phyloP scores from a whole-genome alignment of 2,329 filamentous ascomycete species.

The Penicillium sp. region DNA sequence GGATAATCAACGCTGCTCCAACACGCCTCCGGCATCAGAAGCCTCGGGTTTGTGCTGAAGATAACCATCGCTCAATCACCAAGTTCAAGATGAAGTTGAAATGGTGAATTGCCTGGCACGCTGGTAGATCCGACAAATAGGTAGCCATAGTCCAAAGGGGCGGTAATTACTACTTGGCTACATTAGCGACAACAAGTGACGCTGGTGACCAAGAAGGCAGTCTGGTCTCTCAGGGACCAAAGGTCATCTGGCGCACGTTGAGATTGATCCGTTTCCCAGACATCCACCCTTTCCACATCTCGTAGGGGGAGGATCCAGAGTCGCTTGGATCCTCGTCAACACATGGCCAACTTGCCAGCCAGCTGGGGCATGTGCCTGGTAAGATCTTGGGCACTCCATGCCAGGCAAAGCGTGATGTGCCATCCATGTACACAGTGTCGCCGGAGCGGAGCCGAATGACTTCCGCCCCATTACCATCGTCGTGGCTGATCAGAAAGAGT shows the following conservation, averaged over 20 bases:
- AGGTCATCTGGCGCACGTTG: slow-evolving; percentile 82
- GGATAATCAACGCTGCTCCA: background rate
- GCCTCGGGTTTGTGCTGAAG: too few species aligned
- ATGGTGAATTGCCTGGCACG: too few species aligned
- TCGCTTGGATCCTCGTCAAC: slow-evolving; percentile 34
- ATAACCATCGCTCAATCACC: too few species aligned
- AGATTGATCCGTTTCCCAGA: slow-evolving; percentile 78
- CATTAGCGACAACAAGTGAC: too few species aligned
- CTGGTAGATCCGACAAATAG: too few species aligned
- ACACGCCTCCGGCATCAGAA: too few species aligned
- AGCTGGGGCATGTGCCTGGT: slow-evolving; percentile 68
- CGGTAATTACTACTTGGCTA: too few species aligned
- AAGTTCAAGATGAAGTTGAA: too few species aligned
- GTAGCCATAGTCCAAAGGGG: too few species aligned
- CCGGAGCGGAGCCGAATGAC: slow-evolving; percentile 68
- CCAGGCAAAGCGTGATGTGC: slow-evolving; percentile 80
- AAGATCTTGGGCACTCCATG: slow-evolving; percentile 89
- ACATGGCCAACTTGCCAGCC: slow-evolving; percentile 68
- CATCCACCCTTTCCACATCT: slow-evolving; percentile 83
- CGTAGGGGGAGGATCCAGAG: slow-evolving; percentile 40
- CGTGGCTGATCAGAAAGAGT: slow-evolving; percentile 75
- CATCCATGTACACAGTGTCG: slow-evolving; percentile 85
- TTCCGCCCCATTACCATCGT: slow-evolving; percentile 41
- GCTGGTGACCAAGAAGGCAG: background rate
- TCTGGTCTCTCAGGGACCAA: background rate